Conservation (phyloP, 1,284 basidiomycete genomes). For the Leccinum subrobustum region DNA sequence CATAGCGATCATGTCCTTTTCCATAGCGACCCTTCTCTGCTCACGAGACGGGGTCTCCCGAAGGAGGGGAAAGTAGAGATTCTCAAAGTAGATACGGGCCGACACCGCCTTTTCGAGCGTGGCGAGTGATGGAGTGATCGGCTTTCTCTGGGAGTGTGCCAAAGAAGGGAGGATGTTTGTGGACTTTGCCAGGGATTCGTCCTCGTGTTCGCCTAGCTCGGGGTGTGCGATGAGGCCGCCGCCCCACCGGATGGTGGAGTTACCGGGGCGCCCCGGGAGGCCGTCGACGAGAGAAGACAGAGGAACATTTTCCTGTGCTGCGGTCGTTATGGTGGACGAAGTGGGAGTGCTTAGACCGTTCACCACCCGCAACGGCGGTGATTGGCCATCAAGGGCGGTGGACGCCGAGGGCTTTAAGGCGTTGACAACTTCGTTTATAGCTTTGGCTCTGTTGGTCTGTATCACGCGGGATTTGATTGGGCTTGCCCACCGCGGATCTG, state of each 20-base stretch:
- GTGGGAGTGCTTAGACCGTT: conserved; percentile 70
- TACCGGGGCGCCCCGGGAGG: conserved; percentile 53
- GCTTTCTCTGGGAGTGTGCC: conserved; percentile 38
- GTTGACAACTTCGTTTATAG: conserved; percentile 79
- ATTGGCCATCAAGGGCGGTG: conserved; percentile 40
- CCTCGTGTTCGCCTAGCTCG: conserved; percentile 60
- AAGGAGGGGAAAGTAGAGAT: conserved; percentile 90
- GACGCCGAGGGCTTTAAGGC: conserved; percentile 59
- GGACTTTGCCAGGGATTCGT: conserved; percentile 36
- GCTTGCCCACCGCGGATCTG: conserved; percentile 88
- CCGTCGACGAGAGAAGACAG: conserved; percentile 49
- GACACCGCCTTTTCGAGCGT: conserved; percentile 94
- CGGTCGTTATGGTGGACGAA: conserved; percentile 66
- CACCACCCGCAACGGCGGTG: conserved; percentile 71
- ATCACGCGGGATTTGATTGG: conserved; percentile 86
- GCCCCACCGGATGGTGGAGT: conserved; percentile 60
- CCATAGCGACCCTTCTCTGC: conserved; percentile 81
- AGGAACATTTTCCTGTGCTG: conserved; percentile 63
- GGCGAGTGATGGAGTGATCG: conserved; percentile 79
- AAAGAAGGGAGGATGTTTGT: conserved; percentile 21
- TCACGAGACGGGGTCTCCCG: conserved; percentile 83
- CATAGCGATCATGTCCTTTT: conserved; percentile 81
- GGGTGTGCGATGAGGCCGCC: conserved; percentile 59
- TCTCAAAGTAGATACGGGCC: conserved; percentile 94
- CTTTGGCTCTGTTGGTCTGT: conserved; percentile 72